phyloP scores from a whole-genome alignment of 225 moss, liverwort and hornwort genomes.

The Climacium dendroides region DNA sequence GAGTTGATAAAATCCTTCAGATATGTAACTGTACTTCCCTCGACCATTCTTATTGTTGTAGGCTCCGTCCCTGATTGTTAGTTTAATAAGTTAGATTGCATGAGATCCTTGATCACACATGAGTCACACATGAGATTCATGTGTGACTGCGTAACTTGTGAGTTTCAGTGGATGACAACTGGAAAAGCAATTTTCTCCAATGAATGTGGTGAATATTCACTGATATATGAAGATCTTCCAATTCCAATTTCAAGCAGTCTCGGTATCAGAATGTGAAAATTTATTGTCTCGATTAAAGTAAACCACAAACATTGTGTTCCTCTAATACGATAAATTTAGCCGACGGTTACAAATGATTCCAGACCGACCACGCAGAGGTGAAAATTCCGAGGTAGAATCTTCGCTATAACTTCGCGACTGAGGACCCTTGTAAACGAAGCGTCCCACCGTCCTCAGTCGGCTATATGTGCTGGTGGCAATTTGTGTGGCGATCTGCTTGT shows the following conservation, averaged over 20 bases:
- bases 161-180: neutral
- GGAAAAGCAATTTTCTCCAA: neutral
- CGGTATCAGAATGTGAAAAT: neutral
- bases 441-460: neutral
- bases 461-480: neutral
- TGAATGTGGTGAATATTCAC: neutral
- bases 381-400: neutral
- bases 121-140: neutral
- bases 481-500: neutral
- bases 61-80: neutral
- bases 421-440: neutral
- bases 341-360: neutral
- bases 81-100: neutral
- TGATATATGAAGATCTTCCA: neutral
- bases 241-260: too few relatives aligned
- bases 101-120: neutral
- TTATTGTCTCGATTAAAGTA: neutral
- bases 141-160: neutral
- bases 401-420: neutral
- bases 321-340: neutral
- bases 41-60: neutral
- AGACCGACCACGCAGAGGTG: neutral
- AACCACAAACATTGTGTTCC: neutral
- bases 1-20: neutral
- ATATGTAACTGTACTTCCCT: neutral